Evolutionary conservation across 176 grass and related monocot genomes (phyloP).

Genomic region (Phoenix roebelenii): DNA sequence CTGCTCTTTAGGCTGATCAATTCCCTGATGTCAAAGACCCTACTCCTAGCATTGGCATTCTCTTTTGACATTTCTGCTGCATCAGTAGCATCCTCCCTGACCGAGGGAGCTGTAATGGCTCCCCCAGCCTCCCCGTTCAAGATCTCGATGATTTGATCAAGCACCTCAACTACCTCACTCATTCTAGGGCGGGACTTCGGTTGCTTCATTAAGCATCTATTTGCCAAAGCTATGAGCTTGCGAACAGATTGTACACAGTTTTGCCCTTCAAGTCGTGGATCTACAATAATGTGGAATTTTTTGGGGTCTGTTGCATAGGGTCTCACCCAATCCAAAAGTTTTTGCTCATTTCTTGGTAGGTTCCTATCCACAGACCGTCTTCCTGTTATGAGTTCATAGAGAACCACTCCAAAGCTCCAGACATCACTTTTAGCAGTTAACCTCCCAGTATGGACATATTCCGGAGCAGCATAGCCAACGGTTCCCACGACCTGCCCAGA

Average conservation of each 20-base stretch:
- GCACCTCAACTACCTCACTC: conserved; percentile 16
- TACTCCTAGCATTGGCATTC: not conserved
- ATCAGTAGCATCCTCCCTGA: not conserved
- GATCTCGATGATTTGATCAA: conserved; percentile 11
- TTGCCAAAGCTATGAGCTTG: conserved; percentile 7
- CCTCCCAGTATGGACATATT: conserved; percentile 9
- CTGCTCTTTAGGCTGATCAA: not conserved
- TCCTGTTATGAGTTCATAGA: conserved; percentile 19
- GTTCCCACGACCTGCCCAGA: conserved; percentile 11
- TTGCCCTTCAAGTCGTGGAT: conserved; percentile 9
- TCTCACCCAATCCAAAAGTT: conserved; percentile 15
- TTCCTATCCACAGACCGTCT: conserved; percentile 13
- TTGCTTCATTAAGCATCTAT: conserved; percentile 18
- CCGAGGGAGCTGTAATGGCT: not conserved
- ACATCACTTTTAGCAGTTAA: conserved; percentile 18
- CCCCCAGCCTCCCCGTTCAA: not conserved
- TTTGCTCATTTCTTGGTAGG: conserved; percentile 13
- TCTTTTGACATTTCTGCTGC: not conserved
- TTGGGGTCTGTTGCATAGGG: conserved; percentile 8
- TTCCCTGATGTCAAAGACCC: conserved; percentile 13
- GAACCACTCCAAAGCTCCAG: conserved; percentile 15
- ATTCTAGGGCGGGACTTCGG: conserved; percentile 16
- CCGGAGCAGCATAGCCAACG: conserved; percentile 12
- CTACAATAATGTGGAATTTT: conserved; percentile 2
- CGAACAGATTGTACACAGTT: conserved; percentile 1